These are phyloP conservation scores for Nemania diffusa DNA, from an alignment of 2,329 filamentous ascomycete species.

Conservation along the genomic window DNA sequence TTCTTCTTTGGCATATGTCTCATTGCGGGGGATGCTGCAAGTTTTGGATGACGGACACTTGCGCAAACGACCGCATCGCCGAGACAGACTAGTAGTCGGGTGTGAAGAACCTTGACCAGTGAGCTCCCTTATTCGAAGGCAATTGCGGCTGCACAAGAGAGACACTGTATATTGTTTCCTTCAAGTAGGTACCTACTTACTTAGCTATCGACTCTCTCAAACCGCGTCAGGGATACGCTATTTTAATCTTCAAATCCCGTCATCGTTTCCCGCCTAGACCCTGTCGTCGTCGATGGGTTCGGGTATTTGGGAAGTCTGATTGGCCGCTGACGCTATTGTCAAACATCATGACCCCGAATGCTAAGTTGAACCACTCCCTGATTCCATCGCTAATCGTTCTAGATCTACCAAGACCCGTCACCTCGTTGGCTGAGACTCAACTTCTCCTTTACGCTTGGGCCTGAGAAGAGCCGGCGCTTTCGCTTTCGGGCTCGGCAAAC, in stretches of 20 bases:
- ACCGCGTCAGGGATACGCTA: slow-evolving; percentile 20
- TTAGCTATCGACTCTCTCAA: background rate
- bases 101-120: slow-evolving; percentile 26
- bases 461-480: slow-evolving; percentile 10
- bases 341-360: slow-evolving; percentile 28
- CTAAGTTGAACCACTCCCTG: slow-evolving; percentile 7
- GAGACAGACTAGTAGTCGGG: slow-evolving; percentile 39
- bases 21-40: slow-evolving; percentile 44
- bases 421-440: background rate
- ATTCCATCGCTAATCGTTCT: slow-evolving; percentile 10
- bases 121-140: slow-evolving; percentile 40
- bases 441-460: background rate
- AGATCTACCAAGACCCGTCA: slow-evolving; percentile 11
- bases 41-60: slow-evolving; percentile 52
- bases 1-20: slow-evolving; percentile 40
- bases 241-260: slow-evolving; percentile 36
- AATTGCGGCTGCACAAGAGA: slow-evolving; percentile 49
- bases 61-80: slow-evolving; percentile 52
- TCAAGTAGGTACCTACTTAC: too few species aligned
- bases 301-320: slow-evolving; percentile 32
- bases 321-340: slow-evolving; percentile 27
- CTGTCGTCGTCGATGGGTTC: slow-evolving; percentile 29
- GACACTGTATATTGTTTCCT: slow-evolving; percentile 43
- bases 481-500: slow-evolving; percentile 32
- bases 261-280: slow-evolving; percentile 19